Percentiles rank a stretch among this genome's conserved stretches.
These are phyloP conservation scores for Scheffersomyces illinoinensis DNA, from an alignment of 1,139 yeast genomes.

Conservation along the genomic window DNA sequence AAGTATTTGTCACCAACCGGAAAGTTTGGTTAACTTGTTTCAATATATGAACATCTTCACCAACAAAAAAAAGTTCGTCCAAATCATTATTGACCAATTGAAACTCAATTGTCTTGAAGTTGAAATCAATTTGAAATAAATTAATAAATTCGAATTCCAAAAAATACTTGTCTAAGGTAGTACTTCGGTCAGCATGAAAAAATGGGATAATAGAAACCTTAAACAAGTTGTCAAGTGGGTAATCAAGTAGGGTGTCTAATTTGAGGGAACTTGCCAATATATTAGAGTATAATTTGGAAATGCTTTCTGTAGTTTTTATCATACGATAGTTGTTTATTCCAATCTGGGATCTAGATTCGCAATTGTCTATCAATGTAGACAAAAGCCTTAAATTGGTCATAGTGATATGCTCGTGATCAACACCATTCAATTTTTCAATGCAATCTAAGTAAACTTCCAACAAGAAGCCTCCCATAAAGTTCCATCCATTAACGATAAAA, in stretches of 20 bases:
- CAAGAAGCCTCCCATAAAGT: constrained; percentile 62
- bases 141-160: constrained; percentile 26
- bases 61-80: constrained; percentile 9
- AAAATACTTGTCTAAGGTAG: constrained; percentile 20
- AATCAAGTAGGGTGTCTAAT: constrained; percentile 20
- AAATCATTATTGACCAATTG: constrained; percentile 14
- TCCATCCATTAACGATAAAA: constrained; percentile 74
- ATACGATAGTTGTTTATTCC: constrained; percentile 34
- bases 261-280: constrained; percentile 19
- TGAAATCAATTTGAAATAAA: constrained; percentile 26
- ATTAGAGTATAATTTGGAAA: constrained; percentile 22
- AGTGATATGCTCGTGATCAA: constrained; percentile 20
- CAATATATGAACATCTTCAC: constrained; percentile 9
- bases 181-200: constrained; percentile 23
- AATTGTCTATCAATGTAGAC: constrained; percentile 24
- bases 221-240: constrained; percentile 34
- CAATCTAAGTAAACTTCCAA: constrained; percentile 71
- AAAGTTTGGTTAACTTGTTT: constrained; percentile 14
- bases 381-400: constrained; percentile 36
- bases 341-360: constrained; percentile 11
- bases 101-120: constrained; percentile 21
- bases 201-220: constrained; percentile 24
- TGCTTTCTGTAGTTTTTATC: constrained; percentile 21
- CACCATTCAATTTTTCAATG: constrained; percentile 44
- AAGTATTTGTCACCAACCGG: constrained; percentile 21